These are phyloP conservation scores for Prunus fruticosa DNA, from an alignment of 306 rosid genomes.

Conservation along the genomic window DNA sequence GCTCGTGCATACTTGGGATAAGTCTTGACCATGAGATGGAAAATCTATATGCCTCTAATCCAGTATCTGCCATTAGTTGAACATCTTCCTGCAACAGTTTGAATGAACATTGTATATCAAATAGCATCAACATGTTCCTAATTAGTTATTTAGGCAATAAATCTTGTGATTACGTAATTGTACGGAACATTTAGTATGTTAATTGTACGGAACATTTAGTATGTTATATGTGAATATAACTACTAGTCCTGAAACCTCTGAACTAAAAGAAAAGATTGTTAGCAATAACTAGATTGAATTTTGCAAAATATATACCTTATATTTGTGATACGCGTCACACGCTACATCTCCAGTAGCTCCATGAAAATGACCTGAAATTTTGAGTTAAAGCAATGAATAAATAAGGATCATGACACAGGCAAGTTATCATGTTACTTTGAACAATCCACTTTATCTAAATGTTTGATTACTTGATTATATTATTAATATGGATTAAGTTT, in stretches of 20 bases:
- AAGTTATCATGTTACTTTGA: background rate
- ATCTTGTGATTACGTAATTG: too few relatives aligned
- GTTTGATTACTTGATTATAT: background rate
- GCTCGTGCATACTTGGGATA: constrained; percentile 49
- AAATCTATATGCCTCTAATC: constrained; percentile 76
- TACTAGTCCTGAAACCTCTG: background rate
- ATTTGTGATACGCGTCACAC: constrained; percentile 60
- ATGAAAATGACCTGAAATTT: constrained; percentile 23
- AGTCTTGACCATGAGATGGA: constrained; percentile 90
- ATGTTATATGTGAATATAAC: too few relatives aligned
- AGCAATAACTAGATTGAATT: too few relatives aligned
- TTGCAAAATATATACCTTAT: constrained; percentile 41
- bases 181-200: too few relatives aligned
- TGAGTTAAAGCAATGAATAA: background rate
- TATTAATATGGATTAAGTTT: too few relatives aligned
- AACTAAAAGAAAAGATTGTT: too few relatives aligned
- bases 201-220: too few relatives aligned
- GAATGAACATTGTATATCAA: background rate
- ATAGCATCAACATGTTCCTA: background rate
- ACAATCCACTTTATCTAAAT: too few relatives aligned
- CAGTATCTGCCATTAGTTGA: constrained; percentile 63
- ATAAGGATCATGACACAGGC: too few relatives aligned
- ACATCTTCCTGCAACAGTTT: constrained; percentile 70
- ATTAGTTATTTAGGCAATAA: background rate
- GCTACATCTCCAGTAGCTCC: constrained; percentile 68